Evolutionary conservation across 2,329 filamentous ascomycete species (phyloP), one percentile per base, ranked within the genome.

Genomic region (Ophiostoma fasciatum): DNA sequence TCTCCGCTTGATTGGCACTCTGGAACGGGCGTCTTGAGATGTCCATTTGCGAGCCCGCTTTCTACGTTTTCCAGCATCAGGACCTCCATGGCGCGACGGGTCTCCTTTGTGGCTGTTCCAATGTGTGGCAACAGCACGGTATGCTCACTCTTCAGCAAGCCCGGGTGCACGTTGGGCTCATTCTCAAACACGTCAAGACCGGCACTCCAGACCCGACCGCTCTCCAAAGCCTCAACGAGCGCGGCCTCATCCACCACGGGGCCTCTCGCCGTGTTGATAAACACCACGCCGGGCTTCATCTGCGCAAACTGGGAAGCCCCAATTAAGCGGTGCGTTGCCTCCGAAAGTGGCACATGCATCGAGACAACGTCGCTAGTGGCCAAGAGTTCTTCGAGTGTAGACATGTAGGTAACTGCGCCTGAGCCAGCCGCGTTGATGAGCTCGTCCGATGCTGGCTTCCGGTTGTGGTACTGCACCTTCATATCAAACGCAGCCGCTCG

Each of bases 61-160:
- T 23, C n/a, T 4, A 40, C 38, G n/a, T 40, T 40, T 13, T 15
- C 27, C 14, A 40, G 14, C 26, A 32, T 32, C 26, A 32, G 14
- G 23, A 25, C 34, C 26, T 40, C 34, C 38, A 40, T 40, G 2
- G 21, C 15, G 10, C 5, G 13, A 11, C 31, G 61, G 6, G 68
- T 71, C 56, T 71, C 82, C 22, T 73, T 60, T 1, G 80, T 87
- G 66, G 71, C 84, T 0, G 84, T 92, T 0, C 83, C 83, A 78
- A 90, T 82, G 54, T 92, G 83, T 33, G 83, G 83, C 25, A 92
- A 59, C 17, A 92, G 62, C 47, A 88, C 63, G 14, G 82, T 80
- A 45, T 74, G 69, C 2, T 72, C 71, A 49, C 88, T 85, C 13
- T 60, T 58, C 13, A 87, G 45, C 27, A 92, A 60, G 1, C 78